phyloP scores from a whole-genome alignment of 139 green algal species.

The Picochlorum costavermella region DNA sequence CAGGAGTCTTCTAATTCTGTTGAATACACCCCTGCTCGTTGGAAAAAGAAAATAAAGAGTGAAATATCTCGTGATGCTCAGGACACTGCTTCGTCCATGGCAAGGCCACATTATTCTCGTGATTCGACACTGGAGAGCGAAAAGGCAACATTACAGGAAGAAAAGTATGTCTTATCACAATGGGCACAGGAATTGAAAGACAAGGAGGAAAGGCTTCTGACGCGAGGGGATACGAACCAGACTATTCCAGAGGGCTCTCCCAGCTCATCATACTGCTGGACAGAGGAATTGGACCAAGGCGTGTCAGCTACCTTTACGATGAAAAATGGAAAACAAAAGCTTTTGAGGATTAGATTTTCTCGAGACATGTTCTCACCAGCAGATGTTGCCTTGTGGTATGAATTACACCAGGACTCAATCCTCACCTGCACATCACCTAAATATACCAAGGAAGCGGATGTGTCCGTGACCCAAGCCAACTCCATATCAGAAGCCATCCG shows the following conservation, averaged over 20 bases:
- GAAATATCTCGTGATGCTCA: background rate
- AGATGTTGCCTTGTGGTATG: constrained; percentile 28
- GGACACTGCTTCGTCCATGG: background rate
- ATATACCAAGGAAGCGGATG: no score
- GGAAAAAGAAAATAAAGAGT: background rate
- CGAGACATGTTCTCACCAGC: constrained; percentile 22
- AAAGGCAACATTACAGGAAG: constrained; percentile 23
- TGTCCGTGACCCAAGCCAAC: no score
- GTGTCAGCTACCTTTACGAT: constrained; percentile 29
- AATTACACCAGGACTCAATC: background rate
- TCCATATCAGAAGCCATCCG: no score
- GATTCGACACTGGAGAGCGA: constrained; percentile 6
- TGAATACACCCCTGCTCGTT: background rate
- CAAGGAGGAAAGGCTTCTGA: constrained; percentile 13
- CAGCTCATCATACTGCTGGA: constrained; percentile 6
- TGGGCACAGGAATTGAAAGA: constrained; percentile 23
- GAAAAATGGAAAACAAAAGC: constrained; percentile 5
- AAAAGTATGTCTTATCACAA: constrained; percentile 19
- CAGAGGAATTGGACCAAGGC: constrained; percentile 30
- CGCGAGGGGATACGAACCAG: background rate
- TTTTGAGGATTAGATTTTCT: constrained; percentile 39
- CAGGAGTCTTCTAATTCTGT: background rate
- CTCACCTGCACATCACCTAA: no score
- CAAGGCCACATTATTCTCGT: background rate
- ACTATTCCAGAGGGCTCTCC: no score